Evolutionary conservation across 768 basidiomycete species (phyloP), one percentile per base, ranked within the genome.

Genomic region (Chalciporus sphaerocephalus): DNA sequence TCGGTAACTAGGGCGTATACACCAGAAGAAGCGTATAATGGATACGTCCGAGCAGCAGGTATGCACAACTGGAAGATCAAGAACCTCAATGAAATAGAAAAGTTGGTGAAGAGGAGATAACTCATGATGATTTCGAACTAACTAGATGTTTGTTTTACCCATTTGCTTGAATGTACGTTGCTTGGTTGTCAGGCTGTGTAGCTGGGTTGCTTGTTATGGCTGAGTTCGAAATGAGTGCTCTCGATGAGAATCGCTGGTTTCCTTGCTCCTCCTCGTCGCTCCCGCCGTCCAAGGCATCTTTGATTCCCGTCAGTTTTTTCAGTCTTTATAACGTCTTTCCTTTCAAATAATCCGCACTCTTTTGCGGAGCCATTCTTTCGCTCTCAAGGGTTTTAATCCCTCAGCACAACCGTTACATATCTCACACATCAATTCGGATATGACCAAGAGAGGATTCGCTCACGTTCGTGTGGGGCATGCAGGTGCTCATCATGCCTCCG

Each of bases 11-110:
- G 65, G 18, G 55, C 61, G 0, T 85, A 85, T 55, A 57, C 59
- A 2, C 71, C 81, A 23, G 53, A 66, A 3, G 86, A 87, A 56
- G 78, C 86, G 0, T 54, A 87, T 30, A 72, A 65, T 13, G 85
- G 83, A 3, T 88, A 74, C 56, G 78, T 79, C 55, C 66, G 85
- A 18, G 87, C 85, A 0, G 85, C 86, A 10, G 61, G 59, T 1
- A 69, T 78, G 2, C 86, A 89, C 60, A 73, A 74, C 5, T 86
- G 85, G 85, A 75, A 69, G 66, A 39, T 70, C 17, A 48, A 61
- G 24, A 41, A 57, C 38, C 21, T 1, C 6, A 36, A 21, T 8
- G 62, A 59, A 41, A 41, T 64, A 22, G 45, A 47, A 11, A 51
- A 23, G 37, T 41, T 65, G 8, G 59, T 60, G 32, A 58, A 27